Conservation (phyloP, 2,329 filamentous ascomycete species). For the Verticillium albo-atrum region DNA sequence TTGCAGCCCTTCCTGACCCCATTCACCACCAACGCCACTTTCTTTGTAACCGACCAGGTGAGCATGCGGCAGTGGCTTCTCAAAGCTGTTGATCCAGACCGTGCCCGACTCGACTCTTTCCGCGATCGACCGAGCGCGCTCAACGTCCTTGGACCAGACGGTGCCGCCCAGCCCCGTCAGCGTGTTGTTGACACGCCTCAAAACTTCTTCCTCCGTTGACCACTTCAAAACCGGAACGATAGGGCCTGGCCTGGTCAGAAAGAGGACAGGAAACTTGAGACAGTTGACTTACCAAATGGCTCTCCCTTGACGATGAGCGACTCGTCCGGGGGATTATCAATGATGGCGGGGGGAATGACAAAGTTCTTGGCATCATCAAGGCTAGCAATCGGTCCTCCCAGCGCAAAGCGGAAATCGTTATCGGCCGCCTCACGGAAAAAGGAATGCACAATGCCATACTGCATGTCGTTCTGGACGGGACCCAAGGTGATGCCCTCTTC, state of each 20-base stretch:
- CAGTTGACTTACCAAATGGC: slow-evolving; percentile 22
- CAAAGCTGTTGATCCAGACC: slow-evolving; percentile 55
- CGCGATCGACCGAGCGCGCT: slow-evolving; percentile 28
- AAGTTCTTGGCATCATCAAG: slow-evolving; percentile 37
- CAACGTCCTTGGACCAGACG: slow-evolving; percentile 51
- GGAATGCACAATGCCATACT: slow-evolving; percentile 29
- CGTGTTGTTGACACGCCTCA: slow-evolving; percentile 48
- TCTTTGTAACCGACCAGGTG: slow-evolving; percentile 48
- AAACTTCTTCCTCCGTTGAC: slow-evolving; percentile 55
- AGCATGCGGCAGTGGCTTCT: slow-evolving; percentile 28
- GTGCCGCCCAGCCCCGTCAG: slow-evolving; percentile 52
- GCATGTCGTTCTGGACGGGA: slow-evolving; percentile 57
- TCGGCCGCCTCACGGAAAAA: slow-evolving; percentile 33
- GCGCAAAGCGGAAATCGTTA: slow-evolving; percentile 1
- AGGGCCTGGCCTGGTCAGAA: slow-evolving; percentile 30
- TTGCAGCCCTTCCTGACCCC: neutral
- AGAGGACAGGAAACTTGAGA: neutral
- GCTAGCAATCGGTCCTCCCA: slow-evolving; percentile 1
- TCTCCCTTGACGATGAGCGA: slow-evolving; percentile 53
- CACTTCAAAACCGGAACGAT: slow-evolving; percentile 60
- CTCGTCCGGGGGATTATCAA: slow-evolving; percentile 54
- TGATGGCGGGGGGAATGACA: slow-evolving; percentile 54
- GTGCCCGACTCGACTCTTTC: slow-evolving; percentile 50
- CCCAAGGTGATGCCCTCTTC: slow-evolving; percentile 40
- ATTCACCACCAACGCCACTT: slow-evolving; percentile 41